Base-by-base conservation (phyloP, 352 stramenopile genomes). In the Pythium myriotylum region DNA sequence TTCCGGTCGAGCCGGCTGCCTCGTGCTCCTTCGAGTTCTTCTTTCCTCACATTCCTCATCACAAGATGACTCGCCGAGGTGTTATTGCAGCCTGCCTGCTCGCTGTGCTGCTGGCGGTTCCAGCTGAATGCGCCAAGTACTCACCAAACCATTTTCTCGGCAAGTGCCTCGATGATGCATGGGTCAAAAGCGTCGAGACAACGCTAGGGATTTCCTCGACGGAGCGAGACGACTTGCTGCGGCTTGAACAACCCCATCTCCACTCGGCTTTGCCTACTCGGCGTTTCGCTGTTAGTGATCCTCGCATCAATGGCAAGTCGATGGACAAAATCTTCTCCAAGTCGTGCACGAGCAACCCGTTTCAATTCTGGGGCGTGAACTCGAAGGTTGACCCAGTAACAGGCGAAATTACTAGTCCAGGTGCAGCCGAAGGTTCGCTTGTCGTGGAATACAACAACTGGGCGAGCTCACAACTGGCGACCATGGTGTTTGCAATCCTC, bases 141-240 rank as follows among this genome's bases (percentile, higher is more conserved):
- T 45, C 56, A 0, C 72, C 66, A 0, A 79, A 78, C 52, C 60
- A 74, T 16, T 73, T 73, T 14, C 65, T 82, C 2, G 70, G 73
- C 7, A 60, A 58, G 19, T 82, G 73, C 41, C 46, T 82, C 35
- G 63, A 57, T 9, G 53, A 73, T 2, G 53, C 63, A 3, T 79
- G 73, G 70, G 67, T 81, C 42, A 29, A 54, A 17, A 45, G 35
- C 33, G 39, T 68, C 5, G 50, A 62, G 37, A 23, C 43, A 20
- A 24, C 26, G 22, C 59, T 62, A 27, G 37, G 46, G 9, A 33
- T 73, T 19, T 53, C 46, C 5, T 46, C 53, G 13, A 60, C 19
- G 2, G 39, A 23, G 4, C 65, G 60, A 2, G 60, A 68, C 40
- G 32, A 42, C 0, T 19, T 59, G 29, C 29, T 62, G 20, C 54